Evolutionary conservation across 768 basidiomycete species (phyloP).

Genomic region (Chalciporus piperatus): DNA sequence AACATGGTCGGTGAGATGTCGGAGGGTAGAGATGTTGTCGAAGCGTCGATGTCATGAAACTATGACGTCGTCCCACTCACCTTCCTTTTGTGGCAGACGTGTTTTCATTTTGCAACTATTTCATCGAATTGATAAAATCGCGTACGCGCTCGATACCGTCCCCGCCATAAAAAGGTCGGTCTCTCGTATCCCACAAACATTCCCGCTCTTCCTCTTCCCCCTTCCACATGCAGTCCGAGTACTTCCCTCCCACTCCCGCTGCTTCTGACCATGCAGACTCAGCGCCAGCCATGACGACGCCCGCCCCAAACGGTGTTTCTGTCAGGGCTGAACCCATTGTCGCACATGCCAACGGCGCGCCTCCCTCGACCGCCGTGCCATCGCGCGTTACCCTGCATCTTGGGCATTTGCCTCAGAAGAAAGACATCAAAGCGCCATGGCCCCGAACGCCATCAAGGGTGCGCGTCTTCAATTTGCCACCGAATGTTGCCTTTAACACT

Average conservation of each 20-base stretch:
- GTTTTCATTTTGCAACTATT: constrained; percentile 7
- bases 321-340: background rate
- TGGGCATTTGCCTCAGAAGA: constrained; percentile 72
- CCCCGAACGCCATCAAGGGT: constrained; percentile 74
- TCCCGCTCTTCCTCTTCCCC: background rate
- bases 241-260: constrained; percentile 31
- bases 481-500: background rate
- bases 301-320: background rate
- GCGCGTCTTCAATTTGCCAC: constrained; percentile 14
- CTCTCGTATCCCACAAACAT: background rate
- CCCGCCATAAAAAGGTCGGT: constrained; percentile 10
- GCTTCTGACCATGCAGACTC: constrained; percentile 16
- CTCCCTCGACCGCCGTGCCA: constrained; percentile 35
- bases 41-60: background rate
- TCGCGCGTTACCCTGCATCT: constrained; percentile 68
- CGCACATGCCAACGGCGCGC: constrained; percentile 9
- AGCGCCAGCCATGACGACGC: constrained; percentile 19
- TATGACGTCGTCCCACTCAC: constrained; percentile 28
- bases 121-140: constrained; percentile 24
- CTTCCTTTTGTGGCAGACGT: constrained; percentile 28
- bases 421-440: constrained; percentile 68
- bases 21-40: no score
- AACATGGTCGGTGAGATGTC: no score
- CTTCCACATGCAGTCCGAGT: constrained; percentile 14
- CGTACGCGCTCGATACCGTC: background rate